These are phyloP conservation scores for Kwoniella sp. DNA, from an alignment of 768 basidiomycete genomes.

Conservation along the genomic window DNA sequence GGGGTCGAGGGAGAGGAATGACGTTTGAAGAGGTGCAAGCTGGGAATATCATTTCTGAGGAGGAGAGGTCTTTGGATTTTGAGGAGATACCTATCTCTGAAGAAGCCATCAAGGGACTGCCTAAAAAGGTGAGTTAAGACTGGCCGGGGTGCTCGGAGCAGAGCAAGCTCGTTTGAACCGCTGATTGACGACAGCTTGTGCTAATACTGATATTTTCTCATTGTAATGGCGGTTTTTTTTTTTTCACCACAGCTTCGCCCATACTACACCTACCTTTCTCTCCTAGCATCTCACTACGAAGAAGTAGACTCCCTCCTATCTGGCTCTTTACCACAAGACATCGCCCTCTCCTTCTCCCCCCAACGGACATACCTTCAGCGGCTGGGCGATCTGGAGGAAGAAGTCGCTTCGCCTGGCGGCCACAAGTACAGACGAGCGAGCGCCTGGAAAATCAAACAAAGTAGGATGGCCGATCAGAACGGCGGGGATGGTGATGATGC, in stretches of 20 bases:
- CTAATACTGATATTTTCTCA: too few relatives aligned
- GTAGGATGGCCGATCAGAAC: slow-evolving; percentile 1
- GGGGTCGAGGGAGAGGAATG: slow-evolving; percentile 26
- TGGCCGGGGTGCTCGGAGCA: too few relatives aligned
- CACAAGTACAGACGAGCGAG: slow-evolving; percentile 5
- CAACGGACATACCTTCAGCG: slow-evolving; percentile 13
- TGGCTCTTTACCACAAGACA: slow-evolving; percentile 45
- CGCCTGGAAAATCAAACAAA: slow-evolving; percentile 17
- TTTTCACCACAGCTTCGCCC: slow-evolving; percentile 43
- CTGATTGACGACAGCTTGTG: too few relatives aligned
- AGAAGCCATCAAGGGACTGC: slow-evolving; percentile 43
- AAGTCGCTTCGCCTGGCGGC: neutral
- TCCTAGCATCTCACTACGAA: slow-evolving; percentile 40
- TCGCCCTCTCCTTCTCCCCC: slow-evolving; percentile 42
- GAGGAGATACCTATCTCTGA: slow-evolving; percentile 42
- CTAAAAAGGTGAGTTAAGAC: slow-evolving; percentile 36
- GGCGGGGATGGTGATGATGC: neutral
- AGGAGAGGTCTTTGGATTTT: slow-evolving; percentile 33
- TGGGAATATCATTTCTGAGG: slow-evolving; percentile 27
- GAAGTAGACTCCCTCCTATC: slow-evolving; percentile 52
- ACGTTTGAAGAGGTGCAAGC: slow-evolving; percentile 41
- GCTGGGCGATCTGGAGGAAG: slow-evolving; percentile 13
- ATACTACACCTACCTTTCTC: slow-evolving; percentile 50
- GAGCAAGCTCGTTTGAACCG: too few relatives aligned
- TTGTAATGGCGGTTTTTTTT: too few relatives aligned